phyloP scores from a whole-genome alignment of 768 basidiomycete genomes.

The Neoboletus magnificus region DNA sequence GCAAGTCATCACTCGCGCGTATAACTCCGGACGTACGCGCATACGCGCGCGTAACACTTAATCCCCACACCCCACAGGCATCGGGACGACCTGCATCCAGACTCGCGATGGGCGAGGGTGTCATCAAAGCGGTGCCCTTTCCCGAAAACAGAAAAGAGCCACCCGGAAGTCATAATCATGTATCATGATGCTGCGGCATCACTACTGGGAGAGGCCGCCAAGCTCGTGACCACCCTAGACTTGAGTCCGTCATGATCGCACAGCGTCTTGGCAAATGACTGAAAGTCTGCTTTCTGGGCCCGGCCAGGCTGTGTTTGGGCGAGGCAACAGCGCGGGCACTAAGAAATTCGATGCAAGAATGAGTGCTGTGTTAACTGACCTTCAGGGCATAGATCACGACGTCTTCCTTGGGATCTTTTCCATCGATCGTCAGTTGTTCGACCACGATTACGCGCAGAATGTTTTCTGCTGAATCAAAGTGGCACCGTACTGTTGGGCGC shows the following conservation, averaged over 20 bases:
- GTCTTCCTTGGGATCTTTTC: constrained; percentile 32
- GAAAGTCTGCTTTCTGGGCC: constrained; percentile 50
- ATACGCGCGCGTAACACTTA: constrained; percentile 3
- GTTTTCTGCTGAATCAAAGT: constrained; percentile 53
- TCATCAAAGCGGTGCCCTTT: neutral
- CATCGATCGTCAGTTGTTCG: constrained; percentile 38
- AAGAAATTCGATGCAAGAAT: neutral
- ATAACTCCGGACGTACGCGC: constrained; percentile 10
- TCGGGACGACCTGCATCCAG: constrained; percentile 22
- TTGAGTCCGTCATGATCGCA: constrained; percentile 36
- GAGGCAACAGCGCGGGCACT: neutral
- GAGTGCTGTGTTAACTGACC: constrained; percentile 34
- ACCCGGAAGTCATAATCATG: neutral
- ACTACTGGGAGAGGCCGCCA: neutral
- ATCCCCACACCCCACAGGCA: constrained; percentile 14
- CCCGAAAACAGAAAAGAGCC: neutral
- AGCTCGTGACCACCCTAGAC: constrained; percentile 5
- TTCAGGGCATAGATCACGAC: constrained; percentile 64
- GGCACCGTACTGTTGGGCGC: constrained; percentile 52
- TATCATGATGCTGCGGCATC: constrained; percentile 15
- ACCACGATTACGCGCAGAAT: constrained; percentile 54
- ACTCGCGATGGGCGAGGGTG: constrained; percentile 12
- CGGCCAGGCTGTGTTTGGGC: constrained; percentile 32
- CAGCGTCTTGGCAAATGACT: constrained; percentile 47
- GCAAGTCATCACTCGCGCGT: neutral